A percentile compares a stretch with the other conserved stretches of the same genome.
phyloP scores from a whole-genome alignment of 73 alveolate genomes.

The Paramecium bursaria region DNA sequence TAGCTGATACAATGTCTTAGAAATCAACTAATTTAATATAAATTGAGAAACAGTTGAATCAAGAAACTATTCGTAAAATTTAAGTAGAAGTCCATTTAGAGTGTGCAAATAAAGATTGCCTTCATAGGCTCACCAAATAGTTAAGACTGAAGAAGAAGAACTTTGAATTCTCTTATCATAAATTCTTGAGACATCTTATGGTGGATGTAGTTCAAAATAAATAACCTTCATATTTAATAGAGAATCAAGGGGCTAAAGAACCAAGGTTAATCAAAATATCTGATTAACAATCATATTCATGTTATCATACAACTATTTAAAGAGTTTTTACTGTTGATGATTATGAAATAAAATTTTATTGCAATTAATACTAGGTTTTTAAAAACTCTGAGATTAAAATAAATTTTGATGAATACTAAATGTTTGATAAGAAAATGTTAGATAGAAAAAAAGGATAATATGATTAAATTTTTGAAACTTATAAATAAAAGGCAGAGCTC shows the following conservation, averaged over 20 bases:
- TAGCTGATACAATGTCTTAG: too few relatives aligned
- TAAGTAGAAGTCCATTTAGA: too few relatives aligned
- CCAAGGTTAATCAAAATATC: background rate
- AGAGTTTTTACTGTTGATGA: slow-evolving; percentile 15
- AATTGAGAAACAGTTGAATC: too few relatives aligned
- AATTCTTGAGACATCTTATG: slow-evolving; percentile 12
- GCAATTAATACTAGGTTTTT: slow-evolving; percentile 14
- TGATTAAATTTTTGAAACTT: too few relatives aligned
- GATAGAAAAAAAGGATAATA: slow-evolving; percentile 9
- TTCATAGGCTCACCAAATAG: background rate
- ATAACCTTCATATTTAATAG: background rate
- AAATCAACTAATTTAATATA: too few relatives aligned
- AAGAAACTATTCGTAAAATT: too few relatives aligned
- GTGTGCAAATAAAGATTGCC: too few relatives aligned
- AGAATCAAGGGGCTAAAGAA: background rate
- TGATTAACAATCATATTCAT: background rate
- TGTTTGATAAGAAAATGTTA: background rate
- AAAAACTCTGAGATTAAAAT: background rate
- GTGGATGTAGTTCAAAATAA: background rate
- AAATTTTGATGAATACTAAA: slow-evolving; percentile 1
- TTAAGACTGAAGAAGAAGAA: slow-evolving; percentile 8
- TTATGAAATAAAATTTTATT: background rate
- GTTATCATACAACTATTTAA: slow-evolving; percentile 14
- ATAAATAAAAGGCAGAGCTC: too few relatives aligned
- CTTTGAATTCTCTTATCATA: slow-evolving; percentile 9